Base-by-base conservation (phyloP, 2,329 filamentous ascomycete genomes). In the Meredithiella fracta region DNA sequence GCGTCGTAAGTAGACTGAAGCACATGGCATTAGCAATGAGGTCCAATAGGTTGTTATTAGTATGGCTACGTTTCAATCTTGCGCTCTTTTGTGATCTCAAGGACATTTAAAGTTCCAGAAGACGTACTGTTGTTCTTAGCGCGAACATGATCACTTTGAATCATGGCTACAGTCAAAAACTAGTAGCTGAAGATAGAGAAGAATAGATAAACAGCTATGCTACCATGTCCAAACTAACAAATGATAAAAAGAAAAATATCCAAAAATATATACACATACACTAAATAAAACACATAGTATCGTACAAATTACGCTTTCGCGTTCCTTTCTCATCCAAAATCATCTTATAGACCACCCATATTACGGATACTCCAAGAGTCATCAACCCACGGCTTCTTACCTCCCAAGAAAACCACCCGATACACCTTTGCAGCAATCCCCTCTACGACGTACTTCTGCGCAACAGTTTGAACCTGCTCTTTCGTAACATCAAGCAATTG, bases 401-500 rank as follows among this genome's bases (percentile, higher is more conserved):
- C 83, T 38, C 91, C 91, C 3, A 98, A 73, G 60, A 97, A 83
- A 22, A 83, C 79, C 23, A 82, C 72, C 54, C 80, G 79, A 58
- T 82, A 81, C 59, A 80, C 69, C 38, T 74, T 70, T 56, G 75
- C 77, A 20, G 75, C 74, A 7, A 84, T 70, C 3, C 74, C 74
- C 49, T 87, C 78, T 26, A 94, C 82, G 14, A 95, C 73, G 66
- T 89, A 94, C 63, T 80, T 78, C 63, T 95, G 83, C 0, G 92
- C 92, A 11, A 82, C 90, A 44, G 82, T 75, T 60, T 82, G 82
- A 8, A 98, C 85, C 62, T 95, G 83, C 60, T 84, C 79, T 60
- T 80, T 82, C 2, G 78, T 86, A 40, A 96, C 90, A 66, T 96
- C 91, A 3, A 98, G 75, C 57, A 98, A 74, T 64, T 85, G 82